phyloP scores from a whole-genome alignment of 2,329 filamentous ascomycete genomes.

The Mycocentrospora acerina region DNA sequence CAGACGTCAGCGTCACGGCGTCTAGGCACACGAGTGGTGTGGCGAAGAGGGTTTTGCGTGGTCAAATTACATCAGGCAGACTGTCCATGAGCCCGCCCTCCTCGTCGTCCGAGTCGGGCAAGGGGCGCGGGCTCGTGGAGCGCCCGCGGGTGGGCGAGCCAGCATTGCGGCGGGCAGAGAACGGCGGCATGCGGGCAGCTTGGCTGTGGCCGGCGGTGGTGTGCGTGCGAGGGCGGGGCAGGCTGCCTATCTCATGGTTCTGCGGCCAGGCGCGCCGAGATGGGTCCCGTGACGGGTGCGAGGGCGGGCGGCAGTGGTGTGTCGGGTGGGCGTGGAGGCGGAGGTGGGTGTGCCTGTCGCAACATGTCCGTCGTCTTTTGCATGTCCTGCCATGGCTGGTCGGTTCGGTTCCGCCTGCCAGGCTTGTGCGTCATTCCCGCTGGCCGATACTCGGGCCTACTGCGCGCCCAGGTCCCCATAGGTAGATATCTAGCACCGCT shows the following conservation, averaged over 20 bases:
- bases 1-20: conserved; percentile 18
- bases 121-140: conserved; percentile 35
- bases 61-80: conserved; percentile 34
- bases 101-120: conserved; percentile 30
- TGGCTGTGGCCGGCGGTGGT: background rate
- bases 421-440: conserved; percentile 21
- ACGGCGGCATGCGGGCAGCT: conserved; percentile 30
- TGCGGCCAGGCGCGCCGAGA: background rate
- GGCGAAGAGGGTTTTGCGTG: too few relatives aligned
- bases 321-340: too few relatives aligned
- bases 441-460: conserved; percentile 14
- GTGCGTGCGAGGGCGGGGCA: background rate
- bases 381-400: conserved; percentile 4
- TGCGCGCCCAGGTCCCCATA: too few relatives aligned
- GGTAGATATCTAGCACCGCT: too few relatives aligned
- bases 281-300: background rate
- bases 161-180: conserved; percentile 20
- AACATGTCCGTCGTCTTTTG: conserved; percentile 4
- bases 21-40: conserved; percentile 1
- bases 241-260: too few relatives aligned
- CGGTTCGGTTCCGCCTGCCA: conserved; percentile 1
- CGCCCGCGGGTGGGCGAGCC: conserved; percentile 33
- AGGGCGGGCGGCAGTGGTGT: too few relatives aligned
- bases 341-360: too few relatives aligned
- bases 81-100: conserved; percentile 30